Evolutionary conservation across 768 basidiomycete genomes (phyloP).

Genomic region (Phaffia australis): DNA sequence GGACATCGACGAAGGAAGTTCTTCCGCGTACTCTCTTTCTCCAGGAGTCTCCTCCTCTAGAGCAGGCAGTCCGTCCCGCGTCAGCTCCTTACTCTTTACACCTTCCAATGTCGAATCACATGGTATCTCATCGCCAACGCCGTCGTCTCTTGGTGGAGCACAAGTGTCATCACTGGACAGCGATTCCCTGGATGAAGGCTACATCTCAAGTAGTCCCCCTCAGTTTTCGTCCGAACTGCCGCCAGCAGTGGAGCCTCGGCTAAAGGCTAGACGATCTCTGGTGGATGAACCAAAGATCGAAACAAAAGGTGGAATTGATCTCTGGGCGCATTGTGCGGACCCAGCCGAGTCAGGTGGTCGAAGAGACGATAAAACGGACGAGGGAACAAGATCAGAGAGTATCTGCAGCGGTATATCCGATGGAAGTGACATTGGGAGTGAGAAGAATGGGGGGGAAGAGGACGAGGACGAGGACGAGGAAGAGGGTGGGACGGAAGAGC

Average conservation of each 20-base stretch:
- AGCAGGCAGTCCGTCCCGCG: too few species aligned
- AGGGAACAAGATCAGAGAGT: not conserved
- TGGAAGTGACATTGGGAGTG: constrained; percentile 1
- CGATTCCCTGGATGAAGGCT: constrained; percentile 7
- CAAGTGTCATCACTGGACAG: not conserved
- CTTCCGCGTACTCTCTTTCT: too few species aligned
- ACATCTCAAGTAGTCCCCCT: constrained; percentile 23
- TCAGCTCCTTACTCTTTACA: too few species aligned
- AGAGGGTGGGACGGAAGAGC: not conserved
- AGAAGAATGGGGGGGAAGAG: not conserved
- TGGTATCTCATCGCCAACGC: not conserved
- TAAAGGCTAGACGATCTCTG: not conserved
- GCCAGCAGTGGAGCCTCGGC: not conserved
- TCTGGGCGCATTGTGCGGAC: not conserved
- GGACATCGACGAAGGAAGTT: too few species aligned
- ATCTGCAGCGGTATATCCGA: not conserved
- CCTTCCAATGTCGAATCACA: too few species aligned
- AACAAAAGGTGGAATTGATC: constrained; percentile 7
- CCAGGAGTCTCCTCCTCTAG: too few species aligned
- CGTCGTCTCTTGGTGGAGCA: not conserved
- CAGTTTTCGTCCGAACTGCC: too few species aligned
- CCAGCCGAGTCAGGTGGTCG: not conserved
- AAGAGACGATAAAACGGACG: not conserved
- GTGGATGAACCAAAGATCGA: not conserved
- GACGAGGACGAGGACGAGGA: not conserved